Evolutionary conservation across 345 rosid species (phyloP).

Genomic region (Populus deltoides): DNA sequence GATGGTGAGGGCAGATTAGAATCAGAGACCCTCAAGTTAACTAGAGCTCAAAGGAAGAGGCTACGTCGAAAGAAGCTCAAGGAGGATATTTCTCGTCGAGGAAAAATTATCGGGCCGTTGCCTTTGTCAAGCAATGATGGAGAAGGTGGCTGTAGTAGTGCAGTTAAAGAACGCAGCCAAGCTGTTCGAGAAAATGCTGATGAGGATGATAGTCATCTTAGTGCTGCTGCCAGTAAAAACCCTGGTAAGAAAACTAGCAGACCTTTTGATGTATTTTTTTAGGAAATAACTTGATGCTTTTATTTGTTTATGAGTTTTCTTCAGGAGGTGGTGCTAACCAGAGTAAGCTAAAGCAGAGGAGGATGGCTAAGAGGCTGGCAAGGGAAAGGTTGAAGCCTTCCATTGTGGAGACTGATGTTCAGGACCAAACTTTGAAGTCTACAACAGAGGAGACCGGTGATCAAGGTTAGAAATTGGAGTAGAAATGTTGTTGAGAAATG

Average conservation of each 20-base stretch:
- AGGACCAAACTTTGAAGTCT: conserved; percentile 4
- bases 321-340: conserved; percentile 18
- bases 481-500: conserved; percentile 82
- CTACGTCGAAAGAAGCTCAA: conserved; percentile 63
- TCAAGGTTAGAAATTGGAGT: conserved; percentile 49
- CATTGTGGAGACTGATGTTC: neutral
- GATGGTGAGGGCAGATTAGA: conserved; percentile 15
- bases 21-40: conserved; percentile 30
- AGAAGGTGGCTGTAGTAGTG: neutral
- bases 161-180: conserved; percentile 22
- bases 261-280: neutral
- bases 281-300: neutral
- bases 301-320: neutral
- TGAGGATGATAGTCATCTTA: neutral
- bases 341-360: conserved; percentile 49
- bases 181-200: conserved; percentile 53
- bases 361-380: conserved; percentile 53
- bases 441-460: neutral
- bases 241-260: neutral
- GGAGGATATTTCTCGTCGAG: conserved; percentile 51
- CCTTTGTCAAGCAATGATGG: conserved; percentile 18
- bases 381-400: conserved; percentile 26
- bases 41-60: conserved; percentile 77
- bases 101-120: conserved; percentile 60
- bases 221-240: neutral